Conservation (phyloP, 2,329 filamentous ascomycete genomes). For the Sclerotinia minor region DNA sequence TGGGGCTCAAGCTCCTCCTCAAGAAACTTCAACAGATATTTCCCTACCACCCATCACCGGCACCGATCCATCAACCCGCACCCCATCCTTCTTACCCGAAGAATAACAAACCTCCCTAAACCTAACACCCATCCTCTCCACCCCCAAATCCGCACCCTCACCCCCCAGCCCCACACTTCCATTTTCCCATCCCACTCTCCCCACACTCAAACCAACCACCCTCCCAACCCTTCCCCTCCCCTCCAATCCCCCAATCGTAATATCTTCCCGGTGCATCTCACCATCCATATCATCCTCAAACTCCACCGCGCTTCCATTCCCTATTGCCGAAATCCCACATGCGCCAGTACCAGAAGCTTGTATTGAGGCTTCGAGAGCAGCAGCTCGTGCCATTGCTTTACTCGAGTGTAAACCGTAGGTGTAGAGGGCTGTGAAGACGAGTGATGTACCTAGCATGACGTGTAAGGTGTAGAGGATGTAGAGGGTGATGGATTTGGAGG, state of each 20-base stretch:
- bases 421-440: constrained; percentile 21
- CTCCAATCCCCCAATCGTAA: background rate
- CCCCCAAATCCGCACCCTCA: background rate
- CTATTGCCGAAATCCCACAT: background rate
- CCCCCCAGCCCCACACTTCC: background rate
- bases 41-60: background rate
- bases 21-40: constrained; percentile 21
- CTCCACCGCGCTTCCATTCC: constrained; percentile 2
- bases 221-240: constrained; percentile 5
- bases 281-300: constrained; percentile 4
- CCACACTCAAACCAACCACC: background rate
- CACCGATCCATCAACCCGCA: background rate
- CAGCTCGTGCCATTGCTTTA: constrained; percentile 20
- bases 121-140: background rate
- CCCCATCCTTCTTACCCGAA: background rate
- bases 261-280: background rate
- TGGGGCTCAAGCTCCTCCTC: background rate
- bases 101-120: constrained; percentile 23
- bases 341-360: background rate
- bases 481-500: constrained; percentile 22
- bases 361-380: constrained; percentile 9
- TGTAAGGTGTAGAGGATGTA: constrained; percentile 22
- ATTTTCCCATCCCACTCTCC: background rate
- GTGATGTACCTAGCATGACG: constrained; percentile 23
- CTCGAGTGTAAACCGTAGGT: constrained; percentile 20